Percentiles rank a stretch among this genome's conserved stretches.
Evolutionary conservation across 805 yeast species (phyloP).

Genomic region (Saccharomycopsis amapae): DNA sequence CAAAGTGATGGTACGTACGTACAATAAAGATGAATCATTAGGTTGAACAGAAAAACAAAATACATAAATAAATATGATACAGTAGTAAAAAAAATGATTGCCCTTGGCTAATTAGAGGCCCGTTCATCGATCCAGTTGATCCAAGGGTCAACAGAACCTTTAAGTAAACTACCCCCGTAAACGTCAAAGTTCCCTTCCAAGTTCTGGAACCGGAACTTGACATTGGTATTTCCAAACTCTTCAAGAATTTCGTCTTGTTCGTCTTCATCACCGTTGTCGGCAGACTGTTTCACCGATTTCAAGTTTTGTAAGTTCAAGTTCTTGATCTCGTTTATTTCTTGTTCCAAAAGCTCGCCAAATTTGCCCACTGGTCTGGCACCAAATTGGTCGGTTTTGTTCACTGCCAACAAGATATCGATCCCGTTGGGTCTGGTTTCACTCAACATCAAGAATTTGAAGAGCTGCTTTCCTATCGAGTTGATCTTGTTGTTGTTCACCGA

Average conservation of each 20-base stretch:
- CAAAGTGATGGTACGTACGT: not conserved
- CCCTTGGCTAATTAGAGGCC: constrained; percentile 52
- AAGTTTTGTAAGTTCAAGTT: constrained; percentile 27
- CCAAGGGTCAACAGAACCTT: constrained; percentile 52
- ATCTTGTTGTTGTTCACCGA: constrained; percentile 45
- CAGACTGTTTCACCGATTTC: constrained; percentile 27
- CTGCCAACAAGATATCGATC: constrained; percentile 66
- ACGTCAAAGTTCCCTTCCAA: constrained; percentile 71
- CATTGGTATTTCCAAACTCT: constrained; percentile 33
- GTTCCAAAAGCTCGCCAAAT: constrained; percentile 52
- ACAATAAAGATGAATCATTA: too few relatives aligned
- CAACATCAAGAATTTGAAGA: constrained; percentile 50
- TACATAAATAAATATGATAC: too few relatives aligned
- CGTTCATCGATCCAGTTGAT: constrained; percentile 73
- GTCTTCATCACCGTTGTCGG: constrained; percentile 22
- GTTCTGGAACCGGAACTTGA: constrained; percentile 52
- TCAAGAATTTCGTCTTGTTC: constrained; percentile 40
- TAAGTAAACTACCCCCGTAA: constrained; percentile 63
- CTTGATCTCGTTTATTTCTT: constrained; percentile 38
- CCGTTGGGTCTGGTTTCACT: constrained; percentile 61
- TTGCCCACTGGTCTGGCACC: constrained; percentile 66
- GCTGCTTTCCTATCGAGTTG: constrained; percentile 47
- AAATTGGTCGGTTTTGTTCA: constrained; percentile 82
- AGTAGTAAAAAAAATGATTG: too few relatives aligned
- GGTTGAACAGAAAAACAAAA: not conserved